Evolutionary conservation across 1,284 basidiomycete species (phyloP).

Genomic region (Neotropicomus parvogracilis): DNA sequence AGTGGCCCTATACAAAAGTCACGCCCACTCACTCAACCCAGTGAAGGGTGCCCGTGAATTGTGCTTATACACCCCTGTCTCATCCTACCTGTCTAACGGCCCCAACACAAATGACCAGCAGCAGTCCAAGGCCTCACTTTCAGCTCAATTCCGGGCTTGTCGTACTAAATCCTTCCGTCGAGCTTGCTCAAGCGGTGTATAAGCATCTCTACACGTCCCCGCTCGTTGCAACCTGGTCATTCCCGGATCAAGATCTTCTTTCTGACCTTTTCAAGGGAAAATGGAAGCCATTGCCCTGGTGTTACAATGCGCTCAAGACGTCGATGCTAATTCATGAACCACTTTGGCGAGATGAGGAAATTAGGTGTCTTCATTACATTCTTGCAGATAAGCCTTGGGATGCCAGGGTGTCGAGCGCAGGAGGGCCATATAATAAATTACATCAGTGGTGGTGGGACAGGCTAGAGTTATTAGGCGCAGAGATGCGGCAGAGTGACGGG

Average conservation of each 20-base stretch:
- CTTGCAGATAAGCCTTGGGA: constrained; percentile 76
- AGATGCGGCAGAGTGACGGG: constrained; percentile 45
- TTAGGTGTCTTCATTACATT: constrained; percentile 75
- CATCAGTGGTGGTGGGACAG: constrained; percentile 78
- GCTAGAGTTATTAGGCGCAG: constrained; percentile 49
- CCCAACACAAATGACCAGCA: constrained; percentile 45
- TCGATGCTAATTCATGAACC: constrained; percentile 62
- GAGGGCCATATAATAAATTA: constrained; percentile 46
- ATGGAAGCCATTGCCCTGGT: constrained; percentile 74
- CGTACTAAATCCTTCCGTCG: constrained; percentile 73
- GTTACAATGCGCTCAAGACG: constrained; percentile 86
- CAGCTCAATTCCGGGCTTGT: constrained; percentile 90
- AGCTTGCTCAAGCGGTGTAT: constrained; percentile 50
- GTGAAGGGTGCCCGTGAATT: constrained; percentile 83
- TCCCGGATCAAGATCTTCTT: constrained; percentile 93
- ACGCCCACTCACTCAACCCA: constrained; percentile 7
- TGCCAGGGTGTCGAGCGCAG: constrained; percentile 35
- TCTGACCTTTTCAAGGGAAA: constrained; percentile 74
- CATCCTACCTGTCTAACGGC: constrained; percentile 47
- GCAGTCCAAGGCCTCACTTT: constrained; percentile 67
- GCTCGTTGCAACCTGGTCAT: constrained; percentile 67
- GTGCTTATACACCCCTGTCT: constrained; percentile 69
- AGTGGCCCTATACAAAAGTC: constrained; percentile 24
- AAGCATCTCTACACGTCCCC: constrained; percentile 67
- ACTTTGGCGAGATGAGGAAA: constrained; percentile 77